These are phyloP conservation scores for Mrakia gelida DNA, from an alignment of 768 basidiomycete genomes.

Conservation along the genomic window DNA sequence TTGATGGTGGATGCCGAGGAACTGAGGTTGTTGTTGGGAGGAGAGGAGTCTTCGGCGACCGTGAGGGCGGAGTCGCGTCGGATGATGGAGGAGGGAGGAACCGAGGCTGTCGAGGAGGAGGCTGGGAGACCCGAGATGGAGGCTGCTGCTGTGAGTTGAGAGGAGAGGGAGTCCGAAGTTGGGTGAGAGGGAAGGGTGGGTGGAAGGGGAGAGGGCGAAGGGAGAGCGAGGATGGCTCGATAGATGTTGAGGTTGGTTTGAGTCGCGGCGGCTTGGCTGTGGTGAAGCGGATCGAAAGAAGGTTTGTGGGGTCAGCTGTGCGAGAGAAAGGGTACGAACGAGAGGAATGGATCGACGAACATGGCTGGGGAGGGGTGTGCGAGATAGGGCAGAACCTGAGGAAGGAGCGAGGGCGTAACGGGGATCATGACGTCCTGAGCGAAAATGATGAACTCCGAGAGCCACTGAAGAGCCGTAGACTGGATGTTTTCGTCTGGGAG, in stretches of 20 bases:
- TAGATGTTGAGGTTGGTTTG: slow-evolving; percentile 81
- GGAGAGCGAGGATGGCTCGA: slow-evolving; percentile 78
- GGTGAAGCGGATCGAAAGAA: too few species aligned
- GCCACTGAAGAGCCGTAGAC: slow-evolving; percentile 87
- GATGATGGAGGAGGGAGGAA: neutral
- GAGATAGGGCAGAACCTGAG: slow-evolving; percentile 87
- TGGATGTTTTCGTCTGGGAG: slow-evolving; percentile 84
- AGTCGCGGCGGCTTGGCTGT: slow-evolving; percentile 81
- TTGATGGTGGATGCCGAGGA: slow-evolving; percentile 23
- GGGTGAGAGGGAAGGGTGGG: slow-evolving; percentile 33
- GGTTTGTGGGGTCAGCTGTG: too few species aligned
- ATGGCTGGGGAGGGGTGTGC: slow-evolving; percentile 53
- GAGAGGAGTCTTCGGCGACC: neutral
- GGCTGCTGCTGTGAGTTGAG: slow-evolving; percentile 27
- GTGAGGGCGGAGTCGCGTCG: neutral
- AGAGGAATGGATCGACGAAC: slow-evolving; percentile 46
- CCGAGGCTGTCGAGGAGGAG: slow-evolving; percentile 21
- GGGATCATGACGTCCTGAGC: slow-evolving; percentile 88
- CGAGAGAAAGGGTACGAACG: slow-evolving; percentile 44
- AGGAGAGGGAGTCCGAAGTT: slow-evolving; percentile 20
- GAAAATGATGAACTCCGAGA: slow-evolving; percentile 82
- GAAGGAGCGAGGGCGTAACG: slow-evolving; percentile 87
- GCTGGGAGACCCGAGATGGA: slow-evolving; percentile 37
- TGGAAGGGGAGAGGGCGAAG: slow-evolving; percentile 58
- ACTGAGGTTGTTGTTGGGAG: neutral